Base-by-base conservation (phyloP, 2,329 filamentous ascomycete genomes). In the Cephalotrichum gorgonifer region DNA sequence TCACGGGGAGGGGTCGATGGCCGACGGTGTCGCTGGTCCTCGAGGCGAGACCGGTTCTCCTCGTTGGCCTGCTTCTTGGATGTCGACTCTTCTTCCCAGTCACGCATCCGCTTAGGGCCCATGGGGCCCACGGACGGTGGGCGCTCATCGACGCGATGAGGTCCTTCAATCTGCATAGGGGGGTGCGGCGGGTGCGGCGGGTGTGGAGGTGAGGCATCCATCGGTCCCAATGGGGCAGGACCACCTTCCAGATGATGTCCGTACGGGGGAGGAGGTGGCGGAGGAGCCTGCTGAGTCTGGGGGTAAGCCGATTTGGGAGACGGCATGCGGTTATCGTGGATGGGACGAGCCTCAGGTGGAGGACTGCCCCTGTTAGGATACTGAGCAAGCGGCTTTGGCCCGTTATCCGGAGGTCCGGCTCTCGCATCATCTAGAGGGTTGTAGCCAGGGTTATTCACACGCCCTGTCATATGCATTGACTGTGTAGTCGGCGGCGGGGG, bases 281-380 rank as follows among this genome's bases (percentile, higher is more conserved):
- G 60, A 15, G 64, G 60, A 12, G 63, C 63, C 8, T 73, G 68
- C 54, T 84, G 86, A 54, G 87, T 86, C 58, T 90, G 87, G 5
- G 85, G 83, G 60, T 93, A 95, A 7, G 81, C 82, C 35, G 88
- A 85, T 60, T 89, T 90, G 51, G 90, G 90, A n/a, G 91, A 96
- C n/a, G 87, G 80, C 67, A 90, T 86, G 52, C 86, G 82, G 60
- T 85, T 88, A 55, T 95, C 90, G 55, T 91, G 79, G 54, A 93
- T 76, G 2, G 86, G 85, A 47, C 89, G 81, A 43, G 89, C 83
- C 55, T 96, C 91, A 46, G 85, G 80, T n/a, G 87, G 80, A 52
- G 90, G 87, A 63, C 86, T 94, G 58, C 81, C 81, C 27, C 83
- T 79, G 50, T 63, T 60, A 28, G 83, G 81, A 69, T 91, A 95